Base-by-base conservation (phyloP, 2,329 filamentous ascomycete species). In the Aureobasidium sp. region DNA sequence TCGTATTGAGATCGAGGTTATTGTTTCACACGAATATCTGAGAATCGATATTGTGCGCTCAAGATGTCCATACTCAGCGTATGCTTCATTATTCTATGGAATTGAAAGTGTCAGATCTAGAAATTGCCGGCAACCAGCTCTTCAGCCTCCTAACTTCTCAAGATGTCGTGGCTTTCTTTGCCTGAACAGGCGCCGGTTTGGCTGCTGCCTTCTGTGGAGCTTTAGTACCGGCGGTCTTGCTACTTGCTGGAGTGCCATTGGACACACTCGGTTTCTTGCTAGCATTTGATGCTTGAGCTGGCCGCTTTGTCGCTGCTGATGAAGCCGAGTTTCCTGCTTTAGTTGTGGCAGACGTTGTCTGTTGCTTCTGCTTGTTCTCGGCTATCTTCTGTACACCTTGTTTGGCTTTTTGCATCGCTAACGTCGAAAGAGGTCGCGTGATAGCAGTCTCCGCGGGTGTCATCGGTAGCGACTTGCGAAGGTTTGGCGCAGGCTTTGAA, bases 371-470 rank as follows among this genome's bases (percentile, higher is more conserved):
- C 34, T 34, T 43, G 10, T 50, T 60, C 12, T 60, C 12, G 66
- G 70, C 70, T 8, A 69, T 67, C 29, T 70, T 68, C 37, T 68
- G 65, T 13, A 71, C 64, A 26, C 65, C 61, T 17, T 63, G 61
- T 8, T 67, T 68, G 20, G 69, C 71, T 41, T 63, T 68, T n/a
- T 74, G 71, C 36, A 74, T 63, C 1, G 71, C 72, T 36, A 73
- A 59, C 1, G 72, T 74, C 27, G 67, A 71, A 9, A 74, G 53
- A 10, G 72, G 72, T 37, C 72, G 62, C 1, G 72, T 74, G 50
- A 74, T 68, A 43, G 70, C 69, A 29, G 70, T 67, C 46, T 73
- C 69, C 56, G 69, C 67, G 29, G 72, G 73, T 13, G 69, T 71
- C 61, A 73, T 64, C 5, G 71, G 71, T 48, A 72, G 63, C 2